A percentile compares a stretch with the other conserved stretches of the same genome.
Evolutionary conservation across 1,139 yeast genomes (phyloP).

Genomic region (Debaryomycetaceae sp.): DNA sequence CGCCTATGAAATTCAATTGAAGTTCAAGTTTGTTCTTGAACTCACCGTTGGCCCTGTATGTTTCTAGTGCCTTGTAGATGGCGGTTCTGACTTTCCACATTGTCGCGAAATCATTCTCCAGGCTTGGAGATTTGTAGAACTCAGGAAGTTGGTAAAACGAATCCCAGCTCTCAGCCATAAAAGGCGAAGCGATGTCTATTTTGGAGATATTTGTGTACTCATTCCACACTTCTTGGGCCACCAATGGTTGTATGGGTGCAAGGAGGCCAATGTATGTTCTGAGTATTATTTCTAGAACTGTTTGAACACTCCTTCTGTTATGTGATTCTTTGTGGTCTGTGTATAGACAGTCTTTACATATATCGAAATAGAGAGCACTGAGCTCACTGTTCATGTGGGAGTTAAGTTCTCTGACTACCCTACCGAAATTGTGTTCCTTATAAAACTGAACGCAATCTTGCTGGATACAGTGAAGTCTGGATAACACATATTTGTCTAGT

Average conservation of each 20-base stretch:
- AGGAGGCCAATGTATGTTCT: constrained; percentile 61
- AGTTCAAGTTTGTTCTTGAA: constrained; percentile 69
- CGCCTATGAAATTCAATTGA: constrained; percentile 36
- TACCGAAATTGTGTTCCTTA: constrained; percentile 60
- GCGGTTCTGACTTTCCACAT: constrained; percentile 48
- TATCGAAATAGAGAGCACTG: constrained; percentile 83
- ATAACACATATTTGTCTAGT: constrained; percentile 65
- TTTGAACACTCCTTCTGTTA: constrained; percentile 66
- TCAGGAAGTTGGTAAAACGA: constrained; percentile 29
- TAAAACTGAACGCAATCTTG: constrained; percentile 43
- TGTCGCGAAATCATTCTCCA: constrained; percentile 39
- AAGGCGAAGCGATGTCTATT: constrained; percentile 45
- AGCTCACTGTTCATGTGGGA: constrained; percentile 71
- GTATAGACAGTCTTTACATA: constrained; percentile 81
- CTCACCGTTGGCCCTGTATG: constrained; percentile 24
- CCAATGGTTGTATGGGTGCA: constrained; percentile 78
- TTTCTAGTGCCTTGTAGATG: constrained; percentile 42
- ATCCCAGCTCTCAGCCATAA: constrained; percentile 41
- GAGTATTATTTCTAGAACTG: constrained; percentile 63
- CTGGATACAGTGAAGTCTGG: constrained; percentile 51
- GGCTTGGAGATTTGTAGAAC: constrained; percentile 16
- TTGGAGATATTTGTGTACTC: constrained; percentile 38
- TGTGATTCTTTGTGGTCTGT: constrained; percentile 52
- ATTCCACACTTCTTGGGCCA: constrained; percentile 88
- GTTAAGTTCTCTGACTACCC: constrained; percentile 60